Conservation (phyloP, 495 filamentous ascomycete genomes). For the Aspergillus haitiensis region DNA sequence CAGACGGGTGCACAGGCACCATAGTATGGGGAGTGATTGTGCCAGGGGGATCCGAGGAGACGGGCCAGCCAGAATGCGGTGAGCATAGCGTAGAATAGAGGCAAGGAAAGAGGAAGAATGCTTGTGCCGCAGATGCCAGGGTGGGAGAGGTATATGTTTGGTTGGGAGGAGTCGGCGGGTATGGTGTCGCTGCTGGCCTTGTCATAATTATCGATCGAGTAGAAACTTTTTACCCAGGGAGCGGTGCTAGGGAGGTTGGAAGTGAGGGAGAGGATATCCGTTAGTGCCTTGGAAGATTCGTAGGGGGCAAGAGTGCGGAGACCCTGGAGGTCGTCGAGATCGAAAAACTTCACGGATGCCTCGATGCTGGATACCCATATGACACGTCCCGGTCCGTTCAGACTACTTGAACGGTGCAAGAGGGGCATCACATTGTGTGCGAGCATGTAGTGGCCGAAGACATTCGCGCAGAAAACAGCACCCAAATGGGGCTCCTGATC, state of each 20-base stretch:
- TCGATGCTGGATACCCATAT: constrained; percentile 87
- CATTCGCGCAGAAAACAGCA: constrained; percentile 82
- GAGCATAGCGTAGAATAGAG: constrained; percentile 65
- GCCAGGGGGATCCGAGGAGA: constrained; percentile 84
- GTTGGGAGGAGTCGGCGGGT: constrained; percentile 24
- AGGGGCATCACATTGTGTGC: constrained; percentile 75
- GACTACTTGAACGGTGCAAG: constrained; percentile 52
- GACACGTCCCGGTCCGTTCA: constrained; percentile 57
- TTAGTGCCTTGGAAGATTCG: constrained; percentile 81
- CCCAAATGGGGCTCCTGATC: constrained; percentile 61
- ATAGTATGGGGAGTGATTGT: constrained; percentile 70
- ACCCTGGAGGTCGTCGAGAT: constrained; percentile 73
- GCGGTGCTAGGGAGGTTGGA: constrained; percentile 63
- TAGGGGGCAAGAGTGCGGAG: constrained; percentile 63
- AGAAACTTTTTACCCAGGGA: constrained; percentile 54
- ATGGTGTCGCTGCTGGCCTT: background rate
- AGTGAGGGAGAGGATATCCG: constrained; percentile 78
- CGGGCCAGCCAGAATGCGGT: constrained; percentile 69
- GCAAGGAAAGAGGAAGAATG: constrained; percentile 67
- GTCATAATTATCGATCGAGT: constrained; percentile 34
- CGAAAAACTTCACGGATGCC: constrained; percentile 55
- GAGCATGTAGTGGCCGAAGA: constrained; percentile 94
- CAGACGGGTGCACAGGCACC: constrained; percentile 75
- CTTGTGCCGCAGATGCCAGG: constrained; percentile 82
- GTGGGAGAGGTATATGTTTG: constrained; percentile 74